Evolutionary conservation across 176 grass and related monocot genomes (phyloP).

Genomic region (Lolium perenne): DNA sequence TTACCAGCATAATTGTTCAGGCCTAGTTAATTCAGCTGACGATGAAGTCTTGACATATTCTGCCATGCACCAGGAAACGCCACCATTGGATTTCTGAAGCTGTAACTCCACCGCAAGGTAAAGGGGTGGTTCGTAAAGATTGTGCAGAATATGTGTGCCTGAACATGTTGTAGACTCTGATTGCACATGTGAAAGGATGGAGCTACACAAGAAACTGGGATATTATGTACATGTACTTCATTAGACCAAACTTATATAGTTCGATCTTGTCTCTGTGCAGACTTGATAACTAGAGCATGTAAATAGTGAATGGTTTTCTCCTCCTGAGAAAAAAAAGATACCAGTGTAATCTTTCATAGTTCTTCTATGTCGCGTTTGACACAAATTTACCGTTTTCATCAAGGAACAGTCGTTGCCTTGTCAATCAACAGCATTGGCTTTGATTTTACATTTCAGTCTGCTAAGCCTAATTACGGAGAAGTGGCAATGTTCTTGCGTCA

Average conservation of each 20-base stretch:
- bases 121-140: neutral
- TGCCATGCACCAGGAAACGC: constrained; percentile 47
- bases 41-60: constrained; percentile 22
- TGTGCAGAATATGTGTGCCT: constrained; percentile 1
- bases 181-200: neutral
- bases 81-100: constrained; percentile 48
- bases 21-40: neutral
- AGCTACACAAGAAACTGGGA: neutral
- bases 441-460: neutral
- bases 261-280: neutral
- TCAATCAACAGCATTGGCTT: neutral
- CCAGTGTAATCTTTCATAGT: neutral
- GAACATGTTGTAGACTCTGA: neutral
- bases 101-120: neutral
- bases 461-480: neutral
- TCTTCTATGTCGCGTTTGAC: neutral
- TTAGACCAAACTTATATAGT: neutral
- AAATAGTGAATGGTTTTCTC: neutral
- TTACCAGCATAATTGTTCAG: neutral
- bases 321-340: neutral
- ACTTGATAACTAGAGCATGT: neutral
- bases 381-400: neutral
- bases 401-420: neutral
- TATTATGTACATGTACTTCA: constrained; percentile 7
- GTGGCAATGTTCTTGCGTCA: neutral